Evolutionary conservation across 345 rosid species (phyloP), one percentile per base, ranked within the genome.

Genomic region (Gossypium stocksii): DNA sequence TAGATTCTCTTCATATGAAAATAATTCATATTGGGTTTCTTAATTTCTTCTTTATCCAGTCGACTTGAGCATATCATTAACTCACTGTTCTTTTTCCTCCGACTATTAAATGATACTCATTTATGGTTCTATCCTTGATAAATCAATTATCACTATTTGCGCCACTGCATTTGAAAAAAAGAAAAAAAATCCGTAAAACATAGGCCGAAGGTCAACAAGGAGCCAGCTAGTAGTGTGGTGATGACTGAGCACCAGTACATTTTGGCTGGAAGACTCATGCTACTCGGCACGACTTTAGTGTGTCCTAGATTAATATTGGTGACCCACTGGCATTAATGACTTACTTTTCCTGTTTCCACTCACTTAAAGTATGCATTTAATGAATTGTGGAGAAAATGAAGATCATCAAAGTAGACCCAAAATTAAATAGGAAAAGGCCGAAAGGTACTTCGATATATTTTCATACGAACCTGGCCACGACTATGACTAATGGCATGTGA

Each of bases 401-500:
- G 63, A 57, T 11, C 17, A 54, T 14, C 45, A 22, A 67, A 76
- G 73, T 76, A 76, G 69, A 76, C 67, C 17, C 45, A n/a, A 29
- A 27, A 46, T 57, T 66, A 49, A 68, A 12, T 67, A 68, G 29
- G 15, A 59, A 59, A 51, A 12, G 27, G 17, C 64, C 64, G 41
- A 59, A 59, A 59, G 64, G n/a, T 23, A 9, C 27, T 57, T 20
- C 0, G 2, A 58, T 23, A 58, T 58, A 58, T 22, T 22, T 58
- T 34, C 7, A 12, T 23, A 44, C 10, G 29, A 45, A 45, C 27
- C 20, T n/a, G 73, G 54, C 64, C 41, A 14, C 61, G 25, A 67
- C 7, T 1, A 48, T 16, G 59, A 27, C 20, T 48, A 14, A 48
- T 23, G 61, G 29, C 64, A 52, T n/a, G 46, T 54, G 74, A 7